Base-by-base conservation (phyloP, 345 rosid genomes). In the Lagerstroemia speciosa region DNA sequence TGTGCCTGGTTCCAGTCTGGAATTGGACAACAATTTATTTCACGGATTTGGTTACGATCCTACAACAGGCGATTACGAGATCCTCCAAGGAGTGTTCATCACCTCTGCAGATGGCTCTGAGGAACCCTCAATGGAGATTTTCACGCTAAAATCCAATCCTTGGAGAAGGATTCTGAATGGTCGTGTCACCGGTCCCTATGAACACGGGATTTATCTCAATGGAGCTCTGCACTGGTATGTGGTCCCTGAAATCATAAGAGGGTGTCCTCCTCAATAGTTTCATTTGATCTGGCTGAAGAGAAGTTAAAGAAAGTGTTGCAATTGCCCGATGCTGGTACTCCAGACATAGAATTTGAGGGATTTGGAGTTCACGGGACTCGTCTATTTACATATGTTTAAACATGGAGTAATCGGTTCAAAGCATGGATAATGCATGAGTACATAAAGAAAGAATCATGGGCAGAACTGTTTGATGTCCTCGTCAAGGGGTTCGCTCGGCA, bases 251-350 rank as follows among this genome's bases (percentile, higher is more conserved):
- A 50, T 0, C 29, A 62, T 9, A 22, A 16, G 32, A 45, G 6
- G 29, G 31, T 8, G n/a, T n/a, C n/a, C 27, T 5, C 29, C 30
- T 33, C 3, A 26, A 38, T 65, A 0, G 41, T 72, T 29, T 65
- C 58, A 26, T 72, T 72, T 55, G 65, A 72, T 57, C 26, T 65
- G 36, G 63, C 65, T 0, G 26, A 65, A 22, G 65, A 72, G 62
- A 41, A 53, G 43, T 72, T 72, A 14, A 31, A 2, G 69, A 57
- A 65, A 30, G 65, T 53, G 52, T 14, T 55, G 36, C 46, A 7
- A 15, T 12, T 53, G 52, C 73, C 73, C 17, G 43, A 22, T 20
- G 33, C 8, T 0, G 40, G 26, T n/a, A n/a, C n/a, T n/a, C 36
- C 30, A 17, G 26, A n/a, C 31, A 24, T 64, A 15, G 5, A 20